These are phyloP conservation scores for Candida hispaniensis DNA, from an alignment of 805 yeast species.

Conservation along the genomic window DNA sequence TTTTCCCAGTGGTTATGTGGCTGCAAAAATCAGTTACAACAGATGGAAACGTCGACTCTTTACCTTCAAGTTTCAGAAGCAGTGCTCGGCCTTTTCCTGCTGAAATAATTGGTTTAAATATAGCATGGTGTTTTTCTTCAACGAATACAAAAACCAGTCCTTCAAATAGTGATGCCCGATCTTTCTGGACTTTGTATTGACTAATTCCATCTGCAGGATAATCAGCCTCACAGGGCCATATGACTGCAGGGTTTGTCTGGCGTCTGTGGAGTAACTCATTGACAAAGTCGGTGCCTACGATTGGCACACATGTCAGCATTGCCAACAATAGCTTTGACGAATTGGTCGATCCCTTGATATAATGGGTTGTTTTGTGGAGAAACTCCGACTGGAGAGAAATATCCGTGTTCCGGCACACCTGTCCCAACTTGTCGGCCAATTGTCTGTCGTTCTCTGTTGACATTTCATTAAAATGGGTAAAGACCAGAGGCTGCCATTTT, in stretches of 20 bases:
- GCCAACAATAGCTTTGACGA: slow-evolving; percentile 30
- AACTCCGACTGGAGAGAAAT: no score
- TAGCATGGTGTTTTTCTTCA: slow-evolving; percentile 21
- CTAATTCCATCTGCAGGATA: slow-evolving; percentile 22
- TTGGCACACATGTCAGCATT: slow-evolving; percentile 26
- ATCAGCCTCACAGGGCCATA: slow-evolving; percentile 22
- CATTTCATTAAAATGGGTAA: no score
- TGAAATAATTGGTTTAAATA: slow-evolving; percentile 23
- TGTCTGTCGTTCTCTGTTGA: no score
- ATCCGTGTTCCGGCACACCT: no score
- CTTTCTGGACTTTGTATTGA: slow-evolving; percentile 1
- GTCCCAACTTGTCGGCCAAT: no score
- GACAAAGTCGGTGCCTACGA: slow-evolving; percentile 24
- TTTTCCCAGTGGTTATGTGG: no score
- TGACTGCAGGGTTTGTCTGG: slow-evolving; percentile 17
- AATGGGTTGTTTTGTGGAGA: slow-evolving; percentile 23
- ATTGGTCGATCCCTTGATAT: slow-evolving; percentile 22
- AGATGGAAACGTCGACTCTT: slow-evolving; percentile 2
- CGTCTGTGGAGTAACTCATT: slow-evolving; percentile 18
- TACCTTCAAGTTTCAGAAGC: slow-evolving; percentile 3
- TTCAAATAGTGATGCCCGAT: slow-evolving; percentile 24
- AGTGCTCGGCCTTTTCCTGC: slow-evolving; percentile 24
- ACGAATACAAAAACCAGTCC: slow-evolving; percentile 25
- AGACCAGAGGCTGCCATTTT: no score
- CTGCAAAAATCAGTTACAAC: no score